Percentiles rank a stretch among this genome's conserved stretches.
These are phyloP conservation scores for Hypoxylon sp. DNA, from an alignment of 2,329 filamentous ascomycete species.

Conservation along the genomic window DNA sequence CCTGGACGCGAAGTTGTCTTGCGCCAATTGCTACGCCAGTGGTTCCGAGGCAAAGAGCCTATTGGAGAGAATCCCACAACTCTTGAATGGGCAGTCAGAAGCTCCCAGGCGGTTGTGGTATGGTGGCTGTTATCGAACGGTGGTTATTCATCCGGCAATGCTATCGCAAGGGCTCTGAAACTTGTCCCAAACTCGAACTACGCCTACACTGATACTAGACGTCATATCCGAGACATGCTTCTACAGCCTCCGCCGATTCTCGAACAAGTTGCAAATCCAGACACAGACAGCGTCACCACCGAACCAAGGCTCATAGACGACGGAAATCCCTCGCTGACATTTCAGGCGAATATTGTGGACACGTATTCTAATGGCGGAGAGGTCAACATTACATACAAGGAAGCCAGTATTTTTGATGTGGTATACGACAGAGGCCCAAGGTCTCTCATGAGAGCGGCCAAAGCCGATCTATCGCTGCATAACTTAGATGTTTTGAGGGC, in stretches of 20 bases:
- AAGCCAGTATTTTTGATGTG: slow-evolving; percentile 3
- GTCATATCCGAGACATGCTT: slow-evolving; percentile 1
- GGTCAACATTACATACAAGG: neutral
- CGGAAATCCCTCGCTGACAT: neutral
- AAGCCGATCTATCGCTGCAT: neutral
- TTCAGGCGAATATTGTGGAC: slow-evolving; percentile 5
- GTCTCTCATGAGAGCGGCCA: neutral
- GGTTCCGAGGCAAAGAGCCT: neutral
- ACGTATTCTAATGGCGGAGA: neutral
- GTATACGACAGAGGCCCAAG: slow-evolving; percentile 3
- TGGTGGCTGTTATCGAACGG: slow-evolving; percentile 18
- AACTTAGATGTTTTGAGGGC: slow-evolving; percentile 1
- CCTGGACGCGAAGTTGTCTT: slow-evolving; percentile 12
- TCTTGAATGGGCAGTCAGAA: slow-evolving; percentile 9
- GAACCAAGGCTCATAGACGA: neutral
- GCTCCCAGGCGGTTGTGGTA: slow-evolving; percentile 11
- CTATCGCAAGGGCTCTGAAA: neutral
- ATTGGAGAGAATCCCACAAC: neutral
- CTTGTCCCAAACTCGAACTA: neutral
- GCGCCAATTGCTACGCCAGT: neutral
- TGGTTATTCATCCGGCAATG: slow-evolving; percentile 1
- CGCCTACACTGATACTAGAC: neutral
- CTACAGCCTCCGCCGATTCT: slow-evolving; percentile 10
- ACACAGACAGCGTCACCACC: neutral
- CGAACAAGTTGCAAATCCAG: slow-evolving; percentile 1